A percentile compares a stretch with the other conserved stretches of the same genome.
Evolutionary conservation across 2,329 filamentous ascomycete species (phyloP).

Genomic region (Fusarium goolgardi): DNA sequence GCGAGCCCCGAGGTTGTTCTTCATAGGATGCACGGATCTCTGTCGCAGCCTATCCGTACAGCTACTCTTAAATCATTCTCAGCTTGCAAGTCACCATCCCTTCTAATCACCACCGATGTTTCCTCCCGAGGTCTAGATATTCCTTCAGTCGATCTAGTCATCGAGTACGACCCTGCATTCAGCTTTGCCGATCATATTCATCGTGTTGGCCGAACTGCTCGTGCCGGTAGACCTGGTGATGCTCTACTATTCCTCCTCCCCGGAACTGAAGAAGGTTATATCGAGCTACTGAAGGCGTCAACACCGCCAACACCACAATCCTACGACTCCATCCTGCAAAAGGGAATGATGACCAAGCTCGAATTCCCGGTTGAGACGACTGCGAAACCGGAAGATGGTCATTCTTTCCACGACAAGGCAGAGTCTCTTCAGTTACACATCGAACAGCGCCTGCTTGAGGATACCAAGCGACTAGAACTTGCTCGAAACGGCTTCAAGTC

Average conservation of each 20-base stretch:
- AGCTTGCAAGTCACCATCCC: constrained; percentile 76
- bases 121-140: constrained; percentile 95
- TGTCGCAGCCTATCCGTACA: constrained; percentile 88
- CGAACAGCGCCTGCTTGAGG: constrained; percentile 69
- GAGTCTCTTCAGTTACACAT: constrained; percentile 70
- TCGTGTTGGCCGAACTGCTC: constrained; percentile 92
- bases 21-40: constrained; percentile 90
- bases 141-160: constrained; percentile 91
- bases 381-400: constrained; percentile 55
- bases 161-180: constrained; percentile 97
- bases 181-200: constrained; percentile 94
- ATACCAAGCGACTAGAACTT: constrained; percentile 78
- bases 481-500: constrained; percentile 89
- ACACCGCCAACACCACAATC: constrained; percentile 62
- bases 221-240: constrained; percentile 88
- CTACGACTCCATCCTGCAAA: constrained; percentile 69
- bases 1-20: constrained; percentile 80
- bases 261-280: constrained; percentile 91
- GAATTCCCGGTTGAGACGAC: constrained; percentile 79
- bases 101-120: constrained; percentile 94
- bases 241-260: constrained; percentile 91
- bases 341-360: constrained; percentile 71
- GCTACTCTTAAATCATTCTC: constrained; percentile 86
- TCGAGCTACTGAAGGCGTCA: constrained; percentile 72
- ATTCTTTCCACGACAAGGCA: constrained; percentile 62